These are phyloP conservation scores for Candida sp. DNA, from an alignment of 1,139 yeast species.

Conservation along the genomic window DNA sequence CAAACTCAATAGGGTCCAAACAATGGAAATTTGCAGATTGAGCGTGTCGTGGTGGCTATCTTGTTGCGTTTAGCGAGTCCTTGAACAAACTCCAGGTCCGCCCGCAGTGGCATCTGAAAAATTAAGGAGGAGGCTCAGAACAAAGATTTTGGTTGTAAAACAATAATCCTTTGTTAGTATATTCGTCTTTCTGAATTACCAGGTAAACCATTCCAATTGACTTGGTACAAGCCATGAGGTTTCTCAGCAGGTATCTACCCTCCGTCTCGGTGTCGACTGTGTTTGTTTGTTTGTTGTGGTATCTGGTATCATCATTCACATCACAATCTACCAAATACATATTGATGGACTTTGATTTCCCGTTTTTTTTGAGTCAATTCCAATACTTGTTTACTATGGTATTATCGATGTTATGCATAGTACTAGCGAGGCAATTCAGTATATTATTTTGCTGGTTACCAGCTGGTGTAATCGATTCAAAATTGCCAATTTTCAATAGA, in stretches of 20 bases:
- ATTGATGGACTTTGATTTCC: conserved; percentile 40
- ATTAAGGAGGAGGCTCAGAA: neutral
- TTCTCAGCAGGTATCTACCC: neutral
- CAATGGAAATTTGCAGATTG: neutral
- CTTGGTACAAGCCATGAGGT: neutral
- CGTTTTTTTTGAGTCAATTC: conserved; percentile 49
- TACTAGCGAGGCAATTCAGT: conserved; percentile 18
- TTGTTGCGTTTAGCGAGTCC: neutral
- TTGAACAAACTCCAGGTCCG: neutral
- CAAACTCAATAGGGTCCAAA: too few relatives aligned
- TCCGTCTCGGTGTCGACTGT: neutral
- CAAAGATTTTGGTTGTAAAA: neutral
- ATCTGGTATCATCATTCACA: conserved; percentile 42
- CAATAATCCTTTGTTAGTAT: neutral
- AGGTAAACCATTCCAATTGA: neutral
- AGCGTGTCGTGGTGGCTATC: neutral
- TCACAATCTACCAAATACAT: conserved; percentile 46
- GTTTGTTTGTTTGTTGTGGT: conserved; percentile 39
- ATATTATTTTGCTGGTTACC: conserved; percentile 21
- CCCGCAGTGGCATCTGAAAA: neutral
- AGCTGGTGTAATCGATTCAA: conserved; percentile 22
- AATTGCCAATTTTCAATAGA: conserved; percentile 18
- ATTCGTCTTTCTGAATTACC: too few relatives aligned
- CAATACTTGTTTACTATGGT: conserved; percentile 42
- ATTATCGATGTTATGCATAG: conserved; percentile 23